Conservation (phyloP, 345 rosid species). For the Syzygium aqueum region DNA sequence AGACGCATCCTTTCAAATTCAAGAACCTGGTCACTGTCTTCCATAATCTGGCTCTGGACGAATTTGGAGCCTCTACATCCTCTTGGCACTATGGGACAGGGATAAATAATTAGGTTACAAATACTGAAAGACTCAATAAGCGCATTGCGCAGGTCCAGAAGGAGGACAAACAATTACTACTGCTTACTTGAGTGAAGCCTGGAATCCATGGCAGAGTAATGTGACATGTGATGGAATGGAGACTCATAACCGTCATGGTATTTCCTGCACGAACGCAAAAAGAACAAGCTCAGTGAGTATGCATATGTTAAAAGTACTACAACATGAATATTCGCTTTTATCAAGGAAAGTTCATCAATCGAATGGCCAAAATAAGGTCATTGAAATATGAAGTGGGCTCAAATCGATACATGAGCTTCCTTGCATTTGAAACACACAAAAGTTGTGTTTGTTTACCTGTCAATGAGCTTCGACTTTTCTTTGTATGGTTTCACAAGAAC, state of each 20-base stretch:
- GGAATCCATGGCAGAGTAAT: constrained; percentile 28
- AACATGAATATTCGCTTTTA: not conserved
- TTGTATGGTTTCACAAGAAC: constrained; percentile 68
- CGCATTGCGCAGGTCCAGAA: not conserved
- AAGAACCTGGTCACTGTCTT: constrained; percentile 30
- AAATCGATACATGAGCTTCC: not conserved
- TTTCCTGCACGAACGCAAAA: constrained; percentile 19
- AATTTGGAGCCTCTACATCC: constrained; percentile 29
- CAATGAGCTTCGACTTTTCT: constrained; percentile 49
- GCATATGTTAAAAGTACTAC: not conserved
- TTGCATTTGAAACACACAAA: not conserved
- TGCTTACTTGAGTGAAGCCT: constrained; percentile 44
- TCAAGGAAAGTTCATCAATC: not conserved
- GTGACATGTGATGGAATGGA: constrained; percentile 20
- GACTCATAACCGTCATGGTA: constrained; percentile 35
- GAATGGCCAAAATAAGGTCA: not conserved
- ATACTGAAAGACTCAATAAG: not conserved
- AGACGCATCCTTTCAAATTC: constrained; percentile 33
- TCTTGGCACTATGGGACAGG: constrained; percentile 27
- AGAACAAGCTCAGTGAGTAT: not conserved
- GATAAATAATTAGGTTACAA: not conserved
- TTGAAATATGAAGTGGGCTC: not conserved
- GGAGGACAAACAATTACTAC: not conserved
- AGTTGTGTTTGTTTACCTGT: constrained; percentile 26
- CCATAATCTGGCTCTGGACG: constrained; percentile 36